Base-by-base conservation (phyloP, 768 basidiomycete species). In the Collybia mongolica region DNA sequence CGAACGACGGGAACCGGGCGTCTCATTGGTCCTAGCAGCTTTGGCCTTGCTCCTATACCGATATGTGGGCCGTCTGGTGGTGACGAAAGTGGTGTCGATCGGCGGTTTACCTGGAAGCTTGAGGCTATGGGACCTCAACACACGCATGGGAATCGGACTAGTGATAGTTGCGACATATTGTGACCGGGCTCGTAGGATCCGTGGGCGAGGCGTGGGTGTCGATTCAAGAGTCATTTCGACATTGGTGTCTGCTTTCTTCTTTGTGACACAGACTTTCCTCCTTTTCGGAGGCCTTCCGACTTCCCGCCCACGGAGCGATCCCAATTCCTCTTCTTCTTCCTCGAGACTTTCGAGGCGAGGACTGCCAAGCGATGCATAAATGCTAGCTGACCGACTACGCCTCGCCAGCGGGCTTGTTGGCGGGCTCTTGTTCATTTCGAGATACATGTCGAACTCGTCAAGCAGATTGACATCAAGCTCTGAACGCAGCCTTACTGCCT, bases 321-420 rank as follows among this genome's bases (percentile, higher is more conserved):
- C 49, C 5, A 48, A 51, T 37, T 60, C 54, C 44, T 62, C 67
- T 29, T 68, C 65, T 35, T 65, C 69, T 46, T 70, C 70, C 8
- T 58, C 60, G 24, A 71, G 55, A 44, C 57, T 54, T 28, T 54
- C 60, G 15, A 72, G 65, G 17, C 59, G 60, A 2, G 66, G 61
- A 37, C 60, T 63, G 17, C 62, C 44, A 11, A 61, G 45, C 6
- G 59, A 59, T 9, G 48, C 46, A 14, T 51, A 44, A 19, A 58
- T 46, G 28, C 46, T 51, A 17, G 51, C 29, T 18, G 59, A 60
- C 41, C 56, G 60, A 28, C 58, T 61, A 14, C 65, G 62, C 51
- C 60, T 60, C 12, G 67, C 67, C 43, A 74, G 52, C 1, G 73
- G 73, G 47, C 72, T 74, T 8, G 65, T 64, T 0, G 72, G 68